A percentile compares a stretch with the other conserved stretches of the same genome.
phyloP scores from a whole-genome alignment of 2,329 filamentous ascomycete species.

The Purpureocillium lavendulum region DNA sequence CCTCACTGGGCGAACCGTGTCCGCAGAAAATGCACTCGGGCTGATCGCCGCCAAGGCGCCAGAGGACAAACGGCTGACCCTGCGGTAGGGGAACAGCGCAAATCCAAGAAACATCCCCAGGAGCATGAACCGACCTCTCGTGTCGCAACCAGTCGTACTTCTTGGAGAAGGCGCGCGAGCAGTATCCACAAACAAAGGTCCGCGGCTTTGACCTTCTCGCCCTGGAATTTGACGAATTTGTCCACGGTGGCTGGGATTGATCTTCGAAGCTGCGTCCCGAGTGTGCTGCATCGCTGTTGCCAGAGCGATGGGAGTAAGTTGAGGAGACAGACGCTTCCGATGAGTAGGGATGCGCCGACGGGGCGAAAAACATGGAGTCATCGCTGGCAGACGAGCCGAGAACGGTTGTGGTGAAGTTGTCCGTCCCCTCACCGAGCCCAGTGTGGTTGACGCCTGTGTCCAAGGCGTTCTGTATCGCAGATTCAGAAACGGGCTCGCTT shows the following conservation, averaged over 20 bases:
- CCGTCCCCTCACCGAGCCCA: not conserved
- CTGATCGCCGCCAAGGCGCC: constrained; percentile 36
- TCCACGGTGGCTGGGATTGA: constrained; percentile 4
- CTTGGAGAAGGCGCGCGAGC: constrained; percentile 27
- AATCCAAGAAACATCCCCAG: constrained; percentile 35
- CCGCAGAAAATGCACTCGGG: constrained; percentile 32
- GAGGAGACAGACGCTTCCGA: constrained; percentile 9
- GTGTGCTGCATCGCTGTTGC: constrained; percentile 5
- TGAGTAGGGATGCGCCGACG: constrained; percentile 12
- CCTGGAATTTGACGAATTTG: constrained; percentile 4
- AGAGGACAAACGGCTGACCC: constrained; percentile 33
- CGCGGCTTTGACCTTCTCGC: constrained; percentile 9
- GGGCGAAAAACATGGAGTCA: constrained; percentile 15
- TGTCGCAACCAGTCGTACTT: constrained; percentile 36
- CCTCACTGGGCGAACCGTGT: constrained; percentile 18
- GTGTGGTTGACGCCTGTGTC: constrained; percentile 1
- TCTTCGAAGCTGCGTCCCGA: constrained; percentile 4
- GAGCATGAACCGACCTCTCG: constrained; percentile 40
- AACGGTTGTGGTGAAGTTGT: constrained; percentile 15
- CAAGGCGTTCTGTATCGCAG: constrained; percentile 27
- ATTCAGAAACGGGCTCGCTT: constrained; percentile 30
- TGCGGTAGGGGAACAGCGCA: constrained; percentile 32
- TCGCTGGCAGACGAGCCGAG: constrained; percentile 21
- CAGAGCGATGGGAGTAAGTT: constrained; percentile 8
- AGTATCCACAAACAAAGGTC: constrained; percentile 29